Evolutionary conservation across 345 rosid species (phyloP).

Genomic region (Populus pruinosa): DNA sequence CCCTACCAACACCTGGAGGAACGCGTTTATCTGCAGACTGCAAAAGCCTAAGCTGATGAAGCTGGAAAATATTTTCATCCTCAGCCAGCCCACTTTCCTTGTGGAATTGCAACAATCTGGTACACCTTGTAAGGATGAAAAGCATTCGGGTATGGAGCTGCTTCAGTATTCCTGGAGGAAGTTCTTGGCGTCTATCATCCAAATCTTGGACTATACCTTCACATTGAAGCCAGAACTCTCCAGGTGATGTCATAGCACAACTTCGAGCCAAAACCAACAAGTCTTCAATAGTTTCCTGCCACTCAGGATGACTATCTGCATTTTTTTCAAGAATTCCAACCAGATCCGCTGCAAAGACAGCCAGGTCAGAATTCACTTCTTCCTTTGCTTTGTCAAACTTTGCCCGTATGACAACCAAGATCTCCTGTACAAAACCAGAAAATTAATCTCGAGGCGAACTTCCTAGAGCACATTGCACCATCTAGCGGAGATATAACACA

Average conservation of each 20-base stretch:
- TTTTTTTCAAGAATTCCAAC: conserved; percentile 95
- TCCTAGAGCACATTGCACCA: conserved; percentile 4
- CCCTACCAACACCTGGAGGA: conserved; percentile 41
- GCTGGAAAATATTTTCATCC: conserved; percentile 65
- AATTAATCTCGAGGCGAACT: conserved; percentile 21
- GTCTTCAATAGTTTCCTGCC: conserved; percentile 98
- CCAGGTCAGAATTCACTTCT: conserved; percentile 99
- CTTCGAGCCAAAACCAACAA: conserved; percentile 91
- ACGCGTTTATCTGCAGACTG: conserved; percentile 72
- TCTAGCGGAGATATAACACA: neutral
- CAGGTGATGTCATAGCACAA: conserved; percentile 89
- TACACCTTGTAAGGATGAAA: conserved; percentile 96
- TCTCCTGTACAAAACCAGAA: conserved; percentile 51
- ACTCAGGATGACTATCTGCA: conserved; percentile 95
- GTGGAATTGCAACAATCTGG: conserved; percentile 95
- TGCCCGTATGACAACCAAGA: conserved; percentile 73
- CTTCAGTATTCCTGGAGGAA: conserved; percentile 84
- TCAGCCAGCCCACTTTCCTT: conserved; percentile 93
- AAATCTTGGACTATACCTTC: conserved; percentile 98
- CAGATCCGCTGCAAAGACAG: conserved; percentile 93
- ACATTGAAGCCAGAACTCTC: conserved; percentile 99
- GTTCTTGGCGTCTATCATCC: conserved; percentile 98
- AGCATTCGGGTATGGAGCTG: conserved; percentile 97
- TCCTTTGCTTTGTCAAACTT: conserved; percentile 98
- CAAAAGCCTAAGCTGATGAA: conserved; percentile 74